Conservation (phyloP, 176 grass and related monocot genomes). For the Zizania latifolia region DNA sequence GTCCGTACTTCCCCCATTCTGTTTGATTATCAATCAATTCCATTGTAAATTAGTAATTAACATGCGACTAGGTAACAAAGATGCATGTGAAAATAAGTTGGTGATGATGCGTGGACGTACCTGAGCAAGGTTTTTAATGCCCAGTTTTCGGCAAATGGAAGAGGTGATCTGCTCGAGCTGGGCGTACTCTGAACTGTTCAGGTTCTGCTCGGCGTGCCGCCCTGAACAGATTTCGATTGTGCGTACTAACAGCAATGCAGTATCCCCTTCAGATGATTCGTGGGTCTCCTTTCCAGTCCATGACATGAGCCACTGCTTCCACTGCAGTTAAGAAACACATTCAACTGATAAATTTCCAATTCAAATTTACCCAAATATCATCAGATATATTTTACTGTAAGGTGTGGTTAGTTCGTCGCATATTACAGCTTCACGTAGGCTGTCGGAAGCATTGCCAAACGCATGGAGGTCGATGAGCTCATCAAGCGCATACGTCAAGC, state of each 20-base stretch:
- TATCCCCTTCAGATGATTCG: background rate
- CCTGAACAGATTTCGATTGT: constrained; percentile 44
- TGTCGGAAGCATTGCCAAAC: background rate
- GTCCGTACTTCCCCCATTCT: background rate
- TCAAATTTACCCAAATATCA: too few species aligned
- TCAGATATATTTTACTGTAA: background rate
- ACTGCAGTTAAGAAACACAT: constrained; percentile 19
- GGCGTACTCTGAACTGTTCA: background rate
- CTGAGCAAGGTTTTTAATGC: background rate
- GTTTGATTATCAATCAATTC: background rate
- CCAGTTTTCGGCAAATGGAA: constrained; percentile 38
- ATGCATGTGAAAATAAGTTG: background rate
- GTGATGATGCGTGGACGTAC: background rate
- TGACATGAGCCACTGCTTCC: constrained; percentile 46
- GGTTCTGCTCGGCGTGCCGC: background rate
- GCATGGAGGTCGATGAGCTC: background rate
- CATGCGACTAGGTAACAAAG: background rate
- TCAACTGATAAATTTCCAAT: background rate
- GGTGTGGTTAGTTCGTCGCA: background rate
- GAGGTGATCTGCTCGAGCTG: constrained; percentile 19
- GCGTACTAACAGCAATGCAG: constrained; percentile 25
- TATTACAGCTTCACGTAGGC: constrained; percentile 8
- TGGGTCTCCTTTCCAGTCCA: background rate
- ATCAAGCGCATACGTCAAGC: background rate
- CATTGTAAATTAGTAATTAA: background rate